A percentile compares a stretch with the other conserved stretches of the same genome.
Evolutionary conservation across 805 yeast genomes (phyloP).

Genomic region (Maudiozyma barnettii): DNA sequence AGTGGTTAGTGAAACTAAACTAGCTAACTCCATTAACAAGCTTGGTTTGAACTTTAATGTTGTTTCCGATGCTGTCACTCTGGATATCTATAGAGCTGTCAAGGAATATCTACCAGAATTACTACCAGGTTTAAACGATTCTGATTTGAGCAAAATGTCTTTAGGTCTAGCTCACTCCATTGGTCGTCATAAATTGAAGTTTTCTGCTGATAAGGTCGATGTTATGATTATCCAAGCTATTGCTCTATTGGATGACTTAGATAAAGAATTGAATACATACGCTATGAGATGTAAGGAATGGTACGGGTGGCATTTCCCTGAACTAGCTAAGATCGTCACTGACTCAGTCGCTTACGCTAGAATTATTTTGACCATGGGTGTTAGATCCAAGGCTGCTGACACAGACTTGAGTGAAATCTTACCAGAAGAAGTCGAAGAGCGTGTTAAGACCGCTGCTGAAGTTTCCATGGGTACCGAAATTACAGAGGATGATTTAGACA

Average conservation of each 20-base stretch:
- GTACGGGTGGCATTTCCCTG: constrained; percentile 99
- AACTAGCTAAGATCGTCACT: constrained; percentile 90
- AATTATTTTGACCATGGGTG: constrained; percentile 87
- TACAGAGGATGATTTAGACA: constrained; percentile 78
- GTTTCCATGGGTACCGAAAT: constrained; percentile 99
- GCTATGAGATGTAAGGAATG: constrained; percentile 99
- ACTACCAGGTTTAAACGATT: constrained; percentile 84
- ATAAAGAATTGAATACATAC: constrained; percentile 93
- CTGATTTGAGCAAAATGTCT: constrained; percentile 85
- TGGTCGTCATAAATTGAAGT: constrained; percentile 95
- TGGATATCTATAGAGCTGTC: constrained; percentile 91
- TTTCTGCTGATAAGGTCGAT: constrained; percentile 96
- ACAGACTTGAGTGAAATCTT: constrained; percentile 83
- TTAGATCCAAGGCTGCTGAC: constrained; percentile 81
- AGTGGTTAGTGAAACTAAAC: constrained; percentile 88
- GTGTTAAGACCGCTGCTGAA: constrained; percentile 88
- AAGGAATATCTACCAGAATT: constrained; percentile 89
- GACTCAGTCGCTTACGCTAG: constrained; percentile 96
- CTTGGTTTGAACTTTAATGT: constrained; percentile 79
- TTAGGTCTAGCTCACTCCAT: constrained; percentile 97
- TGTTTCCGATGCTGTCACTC: constrained; percentile 88
- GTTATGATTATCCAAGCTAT: constrained; percentile 99
- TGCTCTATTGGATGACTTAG: constrained; percentile 90
- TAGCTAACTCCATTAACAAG: constrained; percentile 94
- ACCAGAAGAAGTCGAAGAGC: constrained; percentile 89